Evolutionary conservation across 2,329 filamentous ascomycete species (phyloP).

Genomic region (Apiospora saccharicola): DNA sequence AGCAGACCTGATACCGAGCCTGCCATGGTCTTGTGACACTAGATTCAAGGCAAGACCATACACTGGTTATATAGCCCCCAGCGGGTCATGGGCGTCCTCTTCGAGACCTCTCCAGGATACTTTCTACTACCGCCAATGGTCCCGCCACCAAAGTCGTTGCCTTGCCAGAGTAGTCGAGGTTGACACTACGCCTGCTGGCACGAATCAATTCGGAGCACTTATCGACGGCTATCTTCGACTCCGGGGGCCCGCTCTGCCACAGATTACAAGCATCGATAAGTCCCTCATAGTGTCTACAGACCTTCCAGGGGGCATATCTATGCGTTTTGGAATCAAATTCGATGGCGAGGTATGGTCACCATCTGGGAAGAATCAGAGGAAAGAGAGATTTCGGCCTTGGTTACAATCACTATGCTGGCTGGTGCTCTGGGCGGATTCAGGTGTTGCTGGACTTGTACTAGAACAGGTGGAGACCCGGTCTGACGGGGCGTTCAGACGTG

Average conservation of each 20-base stretch:
- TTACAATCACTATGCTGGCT: background rate
- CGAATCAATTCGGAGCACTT: background rate
- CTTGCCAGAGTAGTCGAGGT: background rate
- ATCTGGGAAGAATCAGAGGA: background rate
- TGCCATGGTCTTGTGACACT: background rate
- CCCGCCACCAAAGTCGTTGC: too few relatives aligned
- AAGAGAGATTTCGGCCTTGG: background rate
- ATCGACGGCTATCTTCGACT: background rate
- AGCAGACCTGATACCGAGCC: background rate
- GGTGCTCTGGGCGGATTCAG: background rate
- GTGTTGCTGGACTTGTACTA: background rate
- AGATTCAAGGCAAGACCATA: background rate
- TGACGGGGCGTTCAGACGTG: background rate
- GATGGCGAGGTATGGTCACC: background rate
- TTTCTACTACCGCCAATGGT: accelerated
- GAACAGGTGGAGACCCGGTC: background rate
- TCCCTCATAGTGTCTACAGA: background rate
- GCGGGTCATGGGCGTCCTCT: background rate
- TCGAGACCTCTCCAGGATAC: background rate
- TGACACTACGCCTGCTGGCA: background rate
- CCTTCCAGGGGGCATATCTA: background rate
- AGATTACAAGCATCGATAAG: background rate
- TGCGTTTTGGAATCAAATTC: too few relatives aligned
- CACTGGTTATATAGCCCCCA: background rate
- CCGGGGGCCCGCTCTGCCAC: background rate